Percentiles rank a stretch among this genome's conserved stretches.
phyloP scores from a whole-genome alignment of 1,284 basidiomycete species.

The Papiliotrema nemorosa region DNA sequence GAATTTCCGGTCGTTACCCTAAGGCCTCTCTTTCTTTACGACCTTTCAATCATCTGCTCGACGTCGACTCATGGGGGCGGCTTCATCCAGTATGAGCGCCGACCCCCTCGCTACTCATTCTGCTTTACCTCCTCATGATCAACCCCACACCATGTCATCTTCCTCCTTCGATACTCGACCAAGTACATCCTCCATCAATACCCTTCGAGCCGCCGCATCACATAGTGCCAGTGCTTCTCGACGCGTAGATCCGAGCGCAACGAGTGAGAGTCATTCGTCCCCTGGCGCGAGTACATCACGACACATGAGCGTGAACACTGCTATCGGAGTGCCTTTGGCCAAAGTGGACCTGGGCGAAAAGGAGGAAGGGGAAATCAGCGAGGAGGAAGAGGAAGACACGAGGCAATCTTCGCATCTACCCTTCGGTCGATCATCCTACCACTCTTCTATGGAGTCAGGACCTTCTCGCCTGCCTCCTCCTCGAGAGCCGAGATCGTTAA shows the following conservation, averaged over 20 bases:
- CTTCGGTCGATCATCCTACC: neutral
- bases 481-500: neutral
- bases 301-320: neutral
- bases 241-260: neutral
- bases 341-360: slow-evolving; percentile 10
- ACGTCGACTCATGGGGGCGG: slow-evolving; percentile 1
- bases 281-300: neutral
- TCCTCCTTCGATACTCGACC: neutral
- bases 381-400: slow-evolving; percentile 15
- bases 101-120: neutral
- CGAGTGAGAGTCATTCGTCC: neutral
- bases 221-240: too few relatives aligned
- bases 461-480: too few relatives aligned
- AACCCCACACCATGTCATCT: neutral
- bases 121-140: neutral
- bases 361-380: slow-evolving; percentile 36
- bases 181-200: neutral
- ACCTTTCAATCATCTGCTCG: too few relatives aligned
- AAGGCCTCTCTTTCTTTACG: too few relatives aligned
- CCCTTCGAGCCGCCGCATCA: neutral
- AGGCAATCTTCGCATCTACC: neutral
- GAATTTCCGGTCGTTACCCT: too few relatives aligned
- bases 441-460: neutral
- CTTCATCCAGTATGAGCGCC: slow-evolving; percentile 3
- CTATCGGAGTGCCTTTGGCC: neutral